Conservation (phyloP, 2,329 filamentous ascomycete species). For the Xylariaceae sp. region DNA sequence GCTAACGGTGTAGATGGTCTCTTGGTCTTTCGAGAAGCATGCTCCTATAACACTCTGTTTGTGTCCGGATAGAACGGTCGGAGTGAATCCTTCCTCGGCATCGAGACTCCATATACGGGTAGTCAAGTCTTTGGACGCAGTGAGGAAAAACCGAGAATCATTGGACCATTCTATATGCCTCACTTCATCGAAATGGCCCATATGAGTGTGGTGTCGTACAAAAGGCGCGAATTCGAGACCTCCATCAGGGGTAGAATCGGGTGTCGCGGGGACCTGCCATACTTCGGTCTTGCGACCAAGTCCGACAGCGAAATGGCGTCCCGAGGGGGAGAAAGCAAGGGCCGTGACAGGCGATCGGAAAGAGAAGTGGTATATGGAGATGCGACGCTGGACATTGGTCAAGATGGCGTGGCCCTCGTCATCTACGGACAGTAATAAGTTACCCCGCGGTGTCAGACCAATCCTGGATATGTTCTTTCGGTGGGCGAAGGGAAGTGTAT, state of each 20-base stretch:
- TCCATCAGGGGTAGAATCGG: slow-evolving; percentile 73
- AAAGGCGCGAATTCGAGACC: slow-evolving; percentile 95
- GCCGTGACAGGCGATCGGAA: slow-evolving; percentile 81
- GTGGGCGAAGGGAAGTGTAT: slow-evolving; percentile 86
- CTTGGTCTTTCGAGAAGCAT: slow-evolving; percentile 95
- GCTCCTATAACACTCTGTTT: slow-evolving; percentile 86
- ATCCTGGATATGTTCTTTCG: slow-evolving; percentile 89
- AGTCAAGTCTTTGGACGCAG: slow-evolving; percentile 86
- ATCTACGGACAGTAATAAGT: slow-evolving; percentile 88
- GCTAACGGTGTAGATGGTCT: slow-evolving; percentile 93
- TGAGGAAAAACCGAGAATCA: slow-evolving; percentile 94
- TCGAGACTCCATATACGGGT: slow-evolving; percentile 93
- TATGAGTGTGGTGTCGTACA: slow-evolving; percentile 79
- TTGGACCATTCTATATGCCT: slow-evolving; percentile 90
- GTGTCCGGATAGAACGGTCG: slow-evolving; percentile 87
- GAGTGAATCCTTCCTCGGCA: slow-evolving; percentile 80
- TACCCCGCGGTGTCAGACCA: slow-evolving; percentile 84
- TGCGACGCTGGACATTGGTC: slow-evolving; percentile 81
- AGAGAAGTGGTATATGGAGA: slow-evolving; percentile 92
- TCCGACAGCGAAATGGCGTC: slow-evolving; percentile 85
- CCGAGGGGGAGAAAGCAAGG: slow-evolving; percentile 86
- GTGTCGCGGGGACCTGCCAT: slow-evolving; percentile 92
- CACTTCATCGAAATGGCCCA: slow-evolving; percentile 84
- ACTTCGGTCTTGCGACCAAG: slow-evolving; percentile 87
- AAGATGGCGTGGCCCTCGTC: slow-evolving; percentile 92